These are phyloP conservation scores for Melastoma candidum DNA, from an alignment of 441 rosid species.

Conservation along the genomic window DNA sequence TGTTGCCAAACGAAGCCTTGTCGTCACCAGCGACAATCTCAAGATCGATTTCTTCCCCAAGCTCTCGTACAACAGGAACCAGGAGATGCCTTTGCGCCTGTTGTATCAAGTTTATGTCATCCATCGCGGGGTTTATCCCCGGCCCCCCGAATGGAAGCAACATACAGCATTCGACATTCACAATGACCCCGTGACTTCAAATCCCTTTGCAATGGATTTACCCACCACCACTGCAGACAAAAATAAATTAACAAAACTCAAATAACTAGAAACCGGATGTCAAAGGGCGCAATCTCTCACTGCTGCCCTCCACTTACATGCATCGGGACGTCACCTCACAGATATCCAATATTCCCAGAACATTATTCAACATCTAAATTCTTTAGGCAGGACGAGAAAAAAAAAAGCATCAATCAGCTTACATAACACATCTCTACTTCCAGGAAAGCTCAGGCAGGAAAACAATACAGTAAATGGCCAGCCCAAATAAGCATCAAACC, in stretches of 20 bases:
- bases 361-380: too few relatives aligned
- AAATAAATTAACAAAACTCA: not conserved
- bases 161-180: constrained; percentile 79
- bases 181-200: constrained; percentile 18
- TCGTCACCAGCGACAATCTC: constrained; percentile 96
- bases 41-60: constrained; percentile 97
- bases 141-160: constrained; percentile 65
- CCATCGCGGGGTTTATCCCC: constrained; percentile 91
- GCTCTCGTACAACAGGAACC: constrained; percentile 79
- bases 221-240: constrained; percentile 23
- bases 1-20: constrained; percentile 71
- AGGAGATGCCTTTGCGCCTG: constrained; percentile 95
- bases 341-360: too few relatives aligned
- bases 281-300: too few relatives aligned
- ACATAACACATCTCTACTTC: too few relatives aligned
- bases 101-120: constrained; percentile 95
- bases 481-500: too few relatives aligned
- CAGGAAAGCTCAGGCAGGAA: too few relatives aligned
- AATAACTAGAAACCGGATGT: too few relatives aligned
- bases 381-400: too few relatives aligned
- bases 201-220: constrained; percentile 6
- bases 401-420: too few relatives aligned
- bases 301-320: too few relatives aligned
- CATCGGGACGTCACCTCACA: too few relatives aligned
- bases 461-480: too few relatives aligned